Evolutionary conservation across 345 rosid species (phyloP).

Genomic region (Boechera retrofracta): DNA sequence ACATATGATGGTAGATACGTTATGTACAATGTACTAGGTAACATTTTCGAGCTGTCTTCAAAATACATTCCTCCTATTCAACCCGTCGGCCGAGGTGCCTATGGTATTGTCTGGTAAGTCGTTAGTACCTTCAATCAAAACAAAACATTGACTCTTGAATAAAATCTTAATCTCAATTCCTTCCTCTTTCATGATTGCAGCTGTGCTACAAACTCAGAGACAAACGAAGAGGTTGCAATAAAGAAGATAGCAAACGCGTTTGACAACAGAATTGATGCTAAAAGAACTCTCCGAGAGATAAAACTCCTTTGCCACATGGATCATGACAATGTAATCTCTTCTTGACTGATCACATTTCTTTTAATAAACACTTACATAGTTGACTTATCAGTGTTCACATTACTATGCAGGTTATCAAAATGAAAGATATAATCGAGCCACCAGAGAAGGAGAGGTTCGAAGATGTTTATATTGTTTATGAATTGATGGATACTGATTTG

Average conservation of each 20-base stretch:
- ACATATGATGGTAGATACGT: constrained; percentile 59
- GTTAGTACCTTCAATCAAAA: not conserved
- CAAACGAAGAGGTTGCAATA: constrained; percentile 85
- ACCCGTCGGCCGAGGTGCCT: constrained; percentile 89
- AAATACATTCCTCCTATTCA: constrained; percentile 84
- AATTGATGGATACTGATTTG: constrained; percentile 93
- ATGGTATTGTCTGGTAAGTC: constrained; percentile 85
- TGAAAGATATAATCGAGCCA: constrained; percentile 84
- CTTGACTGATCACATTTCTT: not conserved
- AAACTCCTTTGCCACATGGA: constrained; percentile 92
- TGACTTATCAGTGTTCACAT: not conserved
- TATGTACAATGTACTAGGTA: constrained; percentile 70
- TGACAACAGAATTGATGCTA: constrained; percentile 90
- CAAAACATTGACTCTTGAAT: not conserved
- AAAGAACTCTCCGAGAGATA: constrained; percentile 90
- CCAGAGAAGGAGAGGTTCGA: constrained; percentile 71
- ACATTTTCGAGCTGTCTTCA: constrained; percentile 65
- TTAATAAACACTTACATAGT: constrained; percentile 7
- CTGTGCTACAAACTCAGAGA: constrained; percentile 77
- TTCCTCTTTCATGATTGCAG: constrained; percentile 38
- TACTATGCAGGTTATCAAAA: constrained; percentile 65
- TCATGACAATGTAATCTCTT: constrained; percentile 72
- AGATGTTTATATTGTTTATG: constrained; percentile 88
- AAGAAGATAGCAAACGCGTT: constrained; percentile 94
- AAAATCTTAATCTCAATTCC: not conserved